These are phyloP conservation scores for Bruguiera gymnorhiza DNA, from an alignment of 345 rosid genomes.

Conservation along the genomic window DNA sequence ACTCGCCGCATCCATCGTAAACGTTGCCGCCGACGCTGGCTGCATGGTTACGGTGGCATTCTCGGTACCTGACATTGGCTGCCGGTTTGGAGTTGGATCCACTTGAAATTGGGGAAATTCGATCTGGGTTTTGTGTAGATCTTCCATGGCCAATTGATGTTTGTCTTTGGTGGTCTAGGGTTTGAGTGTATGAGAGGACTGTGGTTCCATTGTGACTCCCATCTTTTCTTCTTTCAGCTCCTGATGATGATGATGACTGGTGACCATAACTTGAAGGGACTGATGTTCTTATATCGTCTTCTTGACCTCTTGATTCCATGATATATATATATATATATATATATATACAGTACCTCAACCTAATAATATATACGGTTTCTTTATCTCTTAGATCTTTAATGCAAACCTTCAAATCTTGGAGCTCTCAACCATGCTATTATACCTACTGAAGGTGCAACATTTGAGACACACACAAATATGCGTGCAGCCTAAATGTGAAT, in stretches of 20 bases:
- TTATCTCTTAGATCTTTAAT: neutral
- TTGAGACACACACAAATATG: neutral
- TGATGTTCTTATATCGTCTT: conserved; percentile 35
- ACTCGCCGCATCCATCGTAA: conserved; percentile 94
- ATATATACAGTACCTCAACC: neutral
- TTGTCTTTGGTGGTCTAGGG: conserved; percentile 62
- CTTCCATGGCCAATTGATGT: conserved; percentile 20
- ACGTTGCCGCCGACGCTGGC: conserved; percentile 84
- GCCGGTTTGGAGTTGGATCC: conserved; percentile 33
- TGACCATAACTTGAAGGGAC: conserved; percentile 27
- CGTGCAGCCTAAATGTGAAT: too few species aligned
- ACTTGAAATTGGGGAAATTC: conserved; percentile 28
- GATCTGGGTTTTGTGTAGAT: conserved; percentile 36
- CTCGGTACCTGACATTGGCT: conserved; percentile 56
- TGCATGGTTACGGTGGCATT: conserved; percentile 90
- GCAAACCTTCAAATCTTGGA: neutral
- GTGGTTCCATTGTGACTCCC: conserved; percentile 44
- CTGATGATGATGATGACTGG: conserved; percentile 23
- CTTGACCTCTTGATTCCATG: conserved; percentile 49
- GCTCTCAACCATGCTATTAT: neutral
- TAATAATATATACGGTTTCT: neutral
- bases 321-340: neutral
- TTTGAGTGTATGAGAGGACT: conserved; percentile 47
- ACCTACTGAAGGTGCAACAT: neutral
- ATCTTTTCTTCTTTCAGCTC: conserved; percentile 47